Evolutionary conservation across 805 yeast species (phyloP), one percentile per base, ranked within the genome.

Genomic region (Metschnikowia vanudenii): DNA sequence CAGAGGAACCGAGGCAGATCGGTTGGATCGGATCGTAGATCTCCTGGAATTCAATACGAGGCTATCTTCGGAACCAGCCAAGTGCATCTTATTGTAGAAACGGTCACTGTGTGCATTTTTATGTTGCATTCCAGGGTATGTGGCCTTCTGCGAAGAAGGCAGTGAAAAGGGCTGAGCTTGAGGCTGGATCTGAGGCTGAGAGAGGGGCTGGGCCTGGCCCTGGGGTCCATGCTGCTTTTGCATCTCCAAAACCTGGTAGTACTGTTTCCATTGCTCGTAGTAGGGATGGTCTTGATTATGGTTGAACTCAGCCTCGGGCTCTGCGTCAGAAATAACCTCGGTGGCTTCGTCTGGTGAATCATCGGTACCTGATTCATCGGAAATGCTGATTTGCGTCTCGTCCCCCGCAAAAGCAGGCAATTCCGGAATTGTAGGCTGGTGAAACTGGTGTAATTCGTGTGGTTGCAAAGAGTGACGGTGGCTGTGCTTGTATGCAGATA

Each of bases 1-100:
- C 48, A 58, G 57, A 2, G 75, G 75, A 10, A 67, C 68, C 26
- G 73, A 69, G 8, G 71, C 63, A 36, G 59, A 67, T 37, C 75
- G 58, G 43, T 58, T 68, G 3, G 70, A 61, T 49, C 59, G 64
- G 29, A 67, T 47, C 3, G 69, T 64, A 19, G 68, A 62, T 39
- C 52, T 57, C 43, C 74, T 55, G 11, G 69, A 57, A 40, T 58
- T 62, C 35, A 56, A 47, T 39, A 65, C 44, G 32, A 56, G 48
- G 22, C 42, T 45, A 29, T 50, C 51, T 9, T 20, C 19, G 4
- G 43, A 19, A 2, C 35, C 37, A 6, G 47, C 47, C 30, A 34
- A 26, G 14, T 29, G 47, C 16, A 34, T 37, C 3, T 16, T 38
- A n/a, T n/a, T 39, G 35, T 34, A 39, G 19, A 44, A 44, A 12